Evolutionary conservation across 345 rosid genomes (phyloP).

Genomic region (Gynandropsis gynandra): DNA sequence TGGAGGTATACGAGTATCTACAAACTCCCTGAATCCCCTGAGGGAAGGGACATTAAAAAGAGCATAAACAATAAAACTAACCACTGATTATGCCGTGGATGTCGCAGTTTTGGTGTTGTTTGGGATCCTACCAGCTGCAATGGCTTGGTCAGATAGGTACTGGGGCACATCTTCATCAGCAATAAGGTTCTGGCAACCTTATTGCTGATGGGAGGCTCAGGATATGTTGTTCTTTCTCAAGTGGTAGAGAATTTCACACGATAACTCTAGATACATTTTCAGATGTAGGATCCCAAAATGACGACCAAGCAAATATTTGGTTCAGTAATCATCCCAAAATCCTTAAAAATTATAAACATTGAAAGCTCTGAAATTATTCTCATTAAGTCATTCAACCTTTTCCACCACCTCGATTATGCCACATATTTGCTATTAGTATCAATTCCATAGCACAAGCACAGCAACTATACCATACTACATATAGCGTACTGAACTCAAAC

Average conservation of each 20-base stretch:
- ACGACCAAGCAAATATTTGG: too few species aligned
- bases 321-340: too few species aligned
- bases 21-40: background rate
- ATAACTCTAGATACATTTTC: slow-evolving; percentile 1
- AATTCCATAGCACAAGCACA: too few species aligned
- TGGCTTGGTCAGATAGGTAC: slow-evolving; percentile 94
- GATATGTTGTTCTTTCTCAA: slow-evolving; percentile 54
- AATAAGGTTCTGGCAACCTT: slow-evolving; percentile 39
- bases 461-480: background rate
- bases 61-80: background rate
- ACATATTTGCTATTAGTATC: too few species aligned
- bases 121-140: slow-evolving; percentile 83
- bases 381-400: too few species aligned
- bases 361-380: too few species aligned
- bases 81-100: background rate
- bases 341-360: too few species aligned
- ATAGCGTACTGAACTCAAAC: too few species aligned
- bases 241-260: slow-evolving; percentile 20
- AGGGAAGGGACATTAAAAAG: background rate
- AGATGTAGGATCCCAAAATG: too few species aligned
- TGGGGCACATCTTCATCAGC: slow-evolving; percentile 31
- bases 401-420: too few species aligned
- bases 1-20: slow-evolving; percentile 55
- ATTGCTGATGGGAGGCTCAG: slow-evolving; percentile 52
- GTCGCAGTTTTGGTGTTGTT: slow-evolving; percentile 61